Conservation (phyloP, 2,329 filamentous ascomycete genomes). For the Paraconiothyrium brasiliense region DNA sequence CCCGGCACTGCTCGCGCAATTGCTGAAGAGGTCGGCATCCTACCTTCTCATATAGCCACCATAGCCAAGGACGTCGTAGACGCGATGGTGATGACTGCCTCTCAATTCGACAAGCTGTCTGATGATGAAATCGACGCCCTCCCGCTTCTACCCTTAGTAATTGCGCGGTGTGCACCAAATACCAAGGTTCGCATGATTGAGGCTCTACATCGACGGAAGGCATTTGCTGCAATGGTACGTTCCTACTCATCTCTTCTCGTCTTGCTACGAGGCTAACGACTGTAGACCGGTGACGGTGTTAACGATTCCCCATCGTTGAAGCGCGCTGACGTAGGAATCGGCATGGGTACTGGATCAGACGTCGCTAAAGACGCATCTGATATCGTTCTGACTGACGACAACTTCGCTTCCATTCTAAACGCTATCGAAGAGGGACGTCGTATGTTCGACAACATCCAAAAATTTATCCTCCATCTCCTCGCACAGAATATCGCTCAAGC, state of each 20-base stretch:
- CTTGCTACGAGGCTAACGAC: slow-evolving; percentile 11
- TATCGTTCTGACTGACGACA: slow-evolving; percentile 88
- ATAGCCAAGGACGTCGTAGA: slow-evolving; percentile 41
- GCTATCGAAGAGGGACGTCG: slow-evolving; percentile 84
- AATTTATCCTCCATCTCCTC: slow-evolving; percentile 80
- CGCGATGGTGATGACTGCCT: slow-evolving; percentile 48
- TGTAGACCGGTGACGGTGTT: slow-evolving; percentile 78
- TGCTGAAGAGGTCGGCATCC: slow-evolving; percentile 57
- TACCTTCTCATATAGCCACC: slow-evolving; percentile 40
- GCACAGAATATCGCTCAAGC: slow-evolving; percentile 87
- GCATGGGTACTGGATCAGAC: slow-evolving; percentile 88
- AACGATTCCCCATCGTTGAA: slow-evolving; percentile 87
- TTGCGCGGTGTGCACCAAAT: slow-evolving; percentile 83
- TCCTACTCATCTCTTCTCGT: neutral
- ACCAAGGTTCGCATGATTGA: slow-evolving; percentile 94
- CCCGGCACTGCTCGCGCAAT: slow-evolving; percentile 58
- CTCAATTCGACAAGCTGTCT: slow-evolving; percentile 79
- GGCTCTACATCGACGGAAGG: slow-evolving; percentile 78
- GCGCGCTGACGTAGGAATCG: slow-evolving; percentile 84
- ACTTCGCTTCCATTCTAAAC: slow-evolving; percentile 85
- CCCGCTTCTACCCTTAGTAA: slow-evolving; percentile 79
- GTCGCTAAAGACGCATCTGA: slow-evolving; percentile 85
- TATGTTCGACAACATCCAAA: slow-evolving; percentile 90
- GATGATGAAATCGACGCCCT: slow-evolving; percentile 79
- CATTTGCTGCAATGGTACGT: slow-evolving; percentile 76